Evolutionary conservation across 352 stramenopile species (phyloP), one percentile per base, ranked within the genome.

Genomic region (Globisporangium radiosum): DNA sequence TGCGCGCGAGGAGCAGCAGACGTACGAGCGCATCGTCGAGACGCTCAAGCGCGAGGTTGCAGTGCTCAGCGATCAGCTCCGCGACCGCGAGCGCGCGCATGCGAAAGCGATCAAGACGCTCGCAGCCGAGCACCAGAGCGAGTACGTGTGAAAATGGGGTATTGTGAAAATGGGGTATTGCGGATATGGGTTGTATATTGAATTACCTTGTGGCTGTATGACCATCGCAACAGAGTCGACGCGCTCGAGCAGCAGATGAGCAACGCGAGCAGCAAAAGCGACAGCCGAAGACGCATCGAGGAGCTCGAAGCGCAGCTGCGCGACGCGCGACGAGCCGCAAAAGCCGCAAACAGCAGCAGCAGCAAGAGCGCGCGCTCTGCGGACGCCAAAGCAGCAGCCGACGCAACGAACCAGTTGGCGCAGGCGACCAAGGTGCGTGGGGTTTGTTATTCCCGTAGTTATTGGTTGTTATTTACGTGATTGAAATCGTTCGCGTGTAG

Each of bases 401-500:
- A 86, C 59, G 56, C 71, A 10, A 78, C 60, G 13, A 50, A 86
- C 14, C 77, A 90, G 56, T 68, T 90, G 5, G 73, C 71, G 10
- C 81, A 90, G 58, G 73, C 81, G 4, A 87, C 88, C 47, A 94
- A 92, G 73, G 81, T 91, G 33, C 13, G 33, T 43, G n/a, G 17
- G 7, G 10, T 39, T 56, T 33, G 25, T 3, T 33, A 33, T 33
- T 33, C 25, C 25, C 25, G 25, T 33, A 7, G 3, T 53, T 10
- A 6, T 10, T 36, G n/a, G 47, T 19, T 51, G 4, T 10, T 39
- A 14, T 49, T 33, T 33, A 33, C 25, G 25, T 33, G 25, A 33
- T 33, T 3, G 0, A 33, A 33, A 33, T 33, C 25, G 2, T 3
- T 33, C 25, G 25, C 25, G 25, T 33, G 25, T 33, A 33, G 25